Conservation (phyloP, 331 rosid species). For the Spiraea crenata region DNA sequence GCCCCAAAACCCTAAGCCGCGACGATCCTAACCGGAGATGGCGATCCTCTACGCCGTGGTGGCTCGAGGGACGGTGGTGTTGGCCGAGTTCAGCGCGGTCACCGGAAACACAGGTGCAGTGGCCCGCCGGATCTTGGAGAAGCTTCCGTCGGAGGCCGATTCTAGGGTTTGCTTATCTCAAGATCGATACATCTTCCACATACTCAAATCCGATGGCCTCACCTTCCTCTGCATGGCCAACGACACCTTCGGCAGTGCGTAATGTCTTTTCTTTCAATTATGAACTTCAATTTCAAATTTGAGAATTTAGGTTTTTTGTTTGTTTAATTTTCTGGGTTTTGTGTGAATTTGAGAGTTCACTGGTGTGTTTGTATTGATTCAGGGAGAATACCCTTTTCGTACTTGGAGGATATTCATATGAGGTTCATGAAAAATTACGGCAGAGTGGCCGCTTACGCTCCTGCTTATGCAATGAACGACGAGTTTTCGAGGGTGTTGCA, state of each 20-base stretch:
- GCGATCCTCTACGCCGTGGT: slow-evolving; percentile 94
- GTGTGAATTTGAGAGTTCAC: slow-evolving; percentile 5
- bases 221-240: slow-evolving; percentile 91
- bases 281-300: not conserved
- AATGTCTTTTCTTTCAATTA: not conserved
- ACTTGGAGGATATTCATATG: slow-evolving; percentile 96
- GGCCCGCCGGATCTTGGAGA: slow-evolving; percentile 88
- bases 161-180: slow-evolving; percentile 95
- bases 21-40: slow-evolving; percentile 34
- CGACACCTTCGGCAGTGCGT: slow-evolving; percentile 83
- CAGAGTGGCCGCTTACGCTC: slow-evolving; percentile 77
- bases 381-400: slow-evolving; percentile 96
- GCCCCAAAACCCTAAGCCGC: slow-evolving; percentile 16
- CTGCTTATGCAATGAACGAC: slow-evolving; percentile 98
- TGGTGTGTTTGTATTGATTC: slow-evolving; percentile 28
- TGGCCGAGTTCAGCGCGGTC: slow-evolving; percentile 95
- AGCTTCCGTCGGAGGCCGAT: slow-evolving; percentile 79
- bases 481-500: slow-evolving; percentile 97
- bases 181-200: slow-evolving; percentile 94
- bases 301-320: not conserved
- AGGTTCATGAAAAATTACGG: slow-evolving; percentile 97
- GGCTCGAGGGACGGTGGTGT: slow-evolving; percentile 84
- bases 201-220: slow-evolving; percentile 76
- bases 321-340: not conserved
- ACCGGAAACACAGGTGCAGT: slow-evolving; percentile 92